Base-by-base conservation (phyloP, 192 early-diverging fungal species). In the Globomyces pollinis-pini region DNA sequence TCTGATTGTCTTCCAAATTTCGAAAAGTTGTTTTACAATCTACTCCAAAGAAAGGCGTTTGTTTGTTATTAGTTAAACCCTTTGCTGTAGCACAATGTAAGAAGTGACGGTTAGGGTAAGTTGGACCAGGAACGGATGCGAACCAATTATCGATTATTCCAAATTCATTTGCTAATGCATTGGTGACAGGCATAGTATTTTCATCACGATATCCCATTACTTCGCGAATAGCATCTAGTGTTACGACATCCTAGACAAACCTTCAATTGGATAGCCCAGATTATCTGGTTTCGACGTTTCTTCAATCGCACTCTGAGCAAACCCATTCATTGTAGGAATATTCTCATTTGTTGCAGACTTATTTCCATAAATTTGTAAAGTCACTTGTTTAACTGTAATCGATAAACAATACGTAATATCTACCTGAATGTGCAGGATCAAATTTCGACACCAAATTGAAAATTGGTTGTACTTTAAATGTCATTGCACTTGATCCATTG, bases 41-140 rank as follows among this genome's bases (percentile, higher is more conserved):
- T 30, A 68, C 20, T 1, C 70, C 70, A 12, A 38, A 11, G 18
- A 58, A 30, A 3, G 44, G 21, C 29, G 12, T 4, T 29, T 31
- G 32, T 21, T 33, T 30, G 54, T 64, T 72, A 31, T 34, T 12
- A 2, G 21, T 45, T 57, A 43, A 11, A 29, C 64, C 64, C 26
- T 33, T 23, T 1, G 64, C 24, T 31, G 64, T 65, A 11, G 57
- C 60, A 18, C 60, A 44, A 26, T 50, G n/a, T 18, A 47, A 16
- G 43, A 38, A 57, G 21, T 38, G 35, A 9, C 64, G 18, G 38
- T 65, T 65, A 3, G 62, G 62, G 23, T 44, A 28, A 11, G 62
- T 63, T 20, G 62, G 62, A 11, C 64, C 64, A 31, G 64, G 64
- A 33, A 65, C 42, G 12, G 41, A 62, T 21, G 60, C n/a, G 43